phyloP scores from a whole-genome alignment of 129 eudicot species.

The Oenanthe sinensis region DNA sequence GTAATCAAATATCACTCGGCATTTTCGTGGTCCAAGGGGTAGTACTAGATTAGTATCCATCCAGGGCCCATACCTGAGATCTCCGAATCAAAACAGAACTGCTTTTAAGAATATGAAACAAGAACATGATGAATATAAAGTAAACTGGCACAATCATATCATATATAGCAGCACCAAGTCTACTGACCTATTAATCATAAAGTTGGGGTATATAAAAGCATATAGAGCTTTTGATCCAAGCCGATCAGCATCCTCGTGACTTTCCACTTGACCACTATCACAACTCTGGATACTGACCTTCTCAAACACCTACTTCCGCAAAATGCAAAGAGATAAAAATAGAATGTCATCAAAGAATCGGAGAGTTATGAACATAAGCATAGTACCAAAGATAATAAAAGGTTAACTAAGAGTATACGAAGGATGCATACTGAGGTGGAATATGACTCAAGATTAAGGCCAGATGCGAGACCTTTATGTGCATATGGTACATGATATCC shows the following conservation, averaged over 20 bases:
- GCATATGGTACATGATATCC: conserved; percentile 96
- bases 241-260: conserved; percentile 43
- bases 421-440: conserved; percentile 53
- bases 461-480: conserved; percentile 88
- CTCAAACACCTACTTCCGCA: conserved; percentile 48
- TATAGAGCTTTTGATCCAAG: conserved; percentile 75
- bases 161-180: not conserved
- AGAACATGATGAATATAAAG: not conserved
- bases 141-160: not conserved
- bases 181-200: conserved; percentile 84
- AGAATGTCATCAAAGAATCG: not conserved
- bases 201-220: conserved; percentile 89
- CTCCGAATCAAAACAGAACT: not conserved
- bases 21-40: conserved; percentile 73
- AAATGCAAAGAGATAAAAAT: not conserved
- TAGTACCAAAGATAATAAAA: not conserved
- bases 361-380: not conserved
- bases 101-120: not conserved
- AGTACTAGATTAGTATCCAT: conserved; percentile 92
- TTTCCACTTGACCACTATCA: conserved; percentile 29
- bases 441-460: conserved; percentile 78
- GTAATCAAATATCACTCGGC: conserved; percentile 89
- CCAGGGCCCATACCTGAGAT: conserved; percentile 90
- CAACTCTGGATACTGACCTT: conserved; percentile 91
- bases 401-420: not conserved